Conservation (phyloP, 352 stramenopile species). For the Phytophthora quininea region DNA sequence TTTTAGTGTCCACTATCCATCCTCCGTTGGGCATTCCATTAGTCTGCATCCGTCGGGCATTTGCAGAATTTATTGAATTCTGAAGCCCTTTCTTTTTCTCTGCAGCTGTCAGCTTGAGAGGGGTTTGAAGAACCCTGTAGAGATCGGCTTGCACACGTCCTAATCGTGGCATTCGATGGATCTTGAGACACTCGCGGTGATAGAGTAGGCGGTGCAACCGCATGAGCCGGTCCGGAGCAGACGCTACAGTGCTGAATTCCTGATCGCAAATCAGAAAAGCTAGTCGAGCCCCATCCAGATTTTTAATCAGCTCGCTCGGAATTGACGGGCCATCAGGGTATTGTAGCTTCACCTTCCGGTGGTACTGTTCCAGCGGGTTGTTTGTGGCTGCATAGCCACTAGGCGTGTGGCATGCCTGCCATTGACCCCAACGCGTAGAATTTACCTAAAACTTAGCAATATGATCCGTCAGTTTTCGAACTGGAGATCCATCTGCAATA, state of each 20-base stretch:
- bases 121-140: slow-evolving; percentile 1
- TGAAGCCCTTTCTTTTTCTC: slow-evolving; percentile 8
- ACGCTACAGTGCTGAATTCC: neutral
- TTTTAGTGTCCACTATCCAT: slow-evolving; percentile 3
- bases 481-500: neutral
- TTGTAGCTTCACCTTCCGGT: neutral
- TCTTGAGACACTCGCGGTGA: neutral
- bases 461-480: neutral
- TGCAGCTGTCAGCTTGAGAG: neutral
- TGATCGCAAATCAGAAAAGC: slow-evolving; percentile 3
- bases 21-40: slow-evolving; percentile 1
- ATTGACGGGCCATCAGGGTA: neutral
- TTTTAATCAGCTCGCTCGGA: slow-evolving; percentile 2
- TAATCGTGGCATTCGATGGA: neutral
- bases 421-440: neutral
- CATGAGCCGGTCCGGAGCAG: slow-evolving; percentile 4
- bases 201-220: slow-evolving; percentile 5
- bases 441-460: neutral
- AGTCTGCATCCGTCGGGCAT: slow-evolving; percentile 8
- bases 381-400: slow-evolving; percentile 9
- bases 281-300: neutral
- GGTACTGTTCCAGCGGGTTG: slow-evolving; percentile 11
- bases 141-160: slow-evolving; percentile 5
- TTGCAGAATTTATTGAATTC: neutral
- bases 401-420: slow-evolving; percentile 9